Evolutionary conservation across 257 asterid genomes (phyloP).

Genomic region (Jaltomata sinuosa): DNA sequence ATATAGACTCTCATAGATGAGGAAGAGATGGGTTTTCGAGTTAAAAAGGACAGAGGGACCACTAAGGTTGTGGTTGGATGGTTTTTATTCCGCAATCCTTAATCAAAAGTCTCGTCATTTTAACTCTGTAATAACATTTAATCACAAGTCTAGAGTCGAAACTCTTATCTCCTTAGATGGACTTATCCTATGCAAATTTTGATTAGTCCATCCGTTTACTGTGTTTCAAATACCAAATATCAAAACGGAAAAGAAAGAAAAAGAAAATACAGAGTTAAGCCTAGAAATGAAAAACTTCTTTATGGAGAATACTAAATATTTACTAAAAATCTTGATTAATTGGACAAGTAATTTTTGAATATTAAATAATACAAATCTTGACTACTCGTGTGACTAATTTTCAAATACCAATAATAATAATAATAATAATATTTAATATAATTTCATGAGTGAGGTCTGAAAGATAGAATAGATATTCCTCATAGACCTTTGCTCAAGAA

Average conservation of each 20-base stretch:
- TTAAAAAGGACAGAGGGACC: not conserved
- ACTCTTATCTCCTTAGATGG: not conserved
- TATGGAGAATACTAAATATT: no score
- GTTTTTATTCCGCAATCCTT: accelerated
- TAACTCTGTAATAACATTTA: no score
- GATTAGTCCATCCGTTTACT: not conserved
- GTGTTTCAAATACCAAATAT: no score
- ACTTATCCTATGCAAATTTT: not conserved
- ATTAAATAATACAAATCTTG: not conserved
- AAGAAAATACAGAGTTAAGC: no score
- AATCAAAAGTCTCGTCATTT: not conserved
- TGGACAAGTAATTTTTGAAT: not conserved
- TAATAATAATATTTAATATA: no score
- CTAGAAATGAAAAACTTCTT: not conserved
- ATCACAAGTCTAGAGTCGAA: no score
- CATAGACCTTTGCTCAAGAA: no score
- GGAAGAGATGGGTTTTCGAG: not conserved
- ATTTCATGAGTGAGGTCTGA: no score
- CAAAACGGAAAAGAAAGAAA: no score
- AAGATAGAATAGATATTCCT: no score
- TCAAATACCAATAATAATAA: no score
- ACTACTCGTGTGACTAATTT: no score
- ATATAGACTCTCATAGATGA: slow-evolving; percentile 30
- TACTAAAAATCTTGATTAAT: not conserved
- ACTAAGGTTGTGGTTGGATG: not conserved